Conservation (phyloP, 768 basidiomycete genomes). For the Paxillus ammoniavirescens region DNA sequence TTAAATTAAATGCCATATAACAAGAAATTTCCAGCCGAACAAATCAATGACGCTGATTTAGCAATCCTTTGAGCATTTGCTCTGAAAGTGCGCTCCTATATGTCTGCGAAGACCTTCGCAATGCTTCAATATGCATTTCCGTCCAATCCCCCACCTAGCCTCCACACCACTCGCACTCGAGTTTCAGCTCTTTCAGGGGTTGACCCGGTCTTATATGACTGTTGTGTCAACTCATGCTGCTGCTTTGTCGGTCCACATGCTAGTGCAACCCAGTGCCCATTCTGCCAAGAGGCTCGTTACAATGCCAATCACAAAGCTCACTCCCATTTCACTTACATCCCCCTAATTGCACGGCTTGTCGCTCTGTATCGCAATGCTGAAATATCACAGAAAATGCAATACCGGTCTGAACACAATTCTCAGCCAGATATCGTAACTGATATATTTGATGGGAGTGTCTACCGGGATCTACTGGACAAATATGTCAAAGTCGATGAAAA, state of each 20-base stretch:
- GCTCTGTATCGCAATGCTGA: slow-evolving; percentile 16
- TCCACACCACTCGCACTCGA: slow-evolving; percentile 19
- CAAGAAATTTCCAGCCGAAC: too few species aligned
- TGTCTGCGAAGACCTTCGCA: slow-evolving; percentile 25
- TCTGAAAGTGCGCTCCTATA: slow-evolving; percentile 27
- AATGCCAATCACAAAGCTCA: slow-evolving; percentile 20
- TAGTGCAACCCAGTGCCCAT: slow-evolving; percentile 30
- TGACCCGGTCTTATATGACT: slow-evolving; percentile 35
- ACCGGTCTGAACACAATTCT: slow-evolving; percentile 25
- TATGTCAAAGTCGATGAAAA: too few species aligned
- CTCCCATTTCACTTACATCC: slow-evolving; percentile 36
- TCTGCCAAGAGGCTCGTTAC: slow-evolving; percentile 32
- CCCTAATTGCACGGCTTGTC: slow-evolving; percentile 36
- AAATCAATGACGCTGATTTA: too few species aligned
- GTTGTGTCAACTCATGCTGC: slow-evolving; percentile 43
- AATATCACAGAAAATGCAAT: slow-evolving; percentile 26
- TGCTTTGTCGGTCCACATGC: slow-evolving; percentile 35
- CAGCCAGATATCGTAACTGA: slow-evolving; percentile 26
- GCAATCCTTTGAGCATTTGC: slow-evolving; percentile 31
- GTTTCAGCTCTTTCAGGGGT: slow-evolving; percentile 33
- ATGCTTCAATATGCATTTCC: slow-evolving; percentile 27
- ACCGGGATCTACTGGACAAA: slow-evolving; percentile 20
- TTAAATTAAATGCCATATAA: too few species aligned
- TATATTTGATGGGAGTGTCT: slow-evolving; percentile 35
- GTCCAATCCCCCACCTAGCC: slow-evolving; percentile 6